Base-by-base conservation (phyloP, 208 protist species). In the Angomonas ambiguus region DNA sequence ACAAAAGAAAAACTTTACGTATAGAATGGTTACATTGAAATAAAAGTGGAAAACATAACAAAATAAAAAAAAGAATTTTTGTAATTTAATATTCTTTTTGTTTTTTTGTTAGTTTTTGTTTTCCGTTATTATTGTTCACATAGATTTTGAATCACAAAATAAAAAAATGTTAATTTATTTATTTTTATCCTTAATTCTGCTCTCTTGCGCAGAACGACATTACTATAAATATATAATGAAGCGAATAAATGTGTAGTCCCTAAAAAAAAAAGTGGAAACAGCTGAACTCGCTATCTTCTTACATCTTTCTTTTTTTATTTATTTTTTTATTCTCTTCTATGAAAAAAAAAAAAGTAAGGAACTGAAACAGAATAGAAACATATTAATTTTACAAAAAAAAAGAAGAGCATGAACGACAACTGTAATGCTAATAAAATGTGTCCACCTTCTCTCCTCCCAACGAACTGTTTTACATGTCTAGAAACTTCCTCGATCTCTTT, bases 291-390 rank as follows among this genome's bases (percentile, higher is more conserved):
- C n/a, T n/a, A n/a, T n/a, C n/a, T n/a, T n/a, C n/a, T n/a, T n/a
- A n/a, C n/a, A n/a, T n/a, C 41, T 53, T 72, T 55, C 33, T 66
- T 59, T 32, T 67, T 49, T 69, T 68, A 67, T 63, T 68, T 35
- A 34, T 18, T 16, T 16, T 16, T 8, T 8, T 45, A 16, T 45
- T 45, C 8, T n/a, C 38, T 45, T 16, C 38, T 45, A n/a, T 45
- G 8, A 45, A 45, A 16, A 16, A 45, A 45, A 45, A 45, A 45
- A 8, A n/a, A 45, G 38, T n/a, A 16, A 45, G 16, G 38, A 45
- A 16, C 38, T 16, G 11, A 8, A 45, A 45, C 38, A 45, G 16
- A 16, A n/a, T n/a, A n/a, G n/a, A n/a, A n/a, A n/a, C n/a, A n/a
- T n/a, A n/a, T n/a, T n/a, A n/a, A n/a, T n/a, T n/a, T n/a, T n/a